Base-by-base conservation (phyloP, 768 basidiomycete species). In the Suillus americanus region DNA sequence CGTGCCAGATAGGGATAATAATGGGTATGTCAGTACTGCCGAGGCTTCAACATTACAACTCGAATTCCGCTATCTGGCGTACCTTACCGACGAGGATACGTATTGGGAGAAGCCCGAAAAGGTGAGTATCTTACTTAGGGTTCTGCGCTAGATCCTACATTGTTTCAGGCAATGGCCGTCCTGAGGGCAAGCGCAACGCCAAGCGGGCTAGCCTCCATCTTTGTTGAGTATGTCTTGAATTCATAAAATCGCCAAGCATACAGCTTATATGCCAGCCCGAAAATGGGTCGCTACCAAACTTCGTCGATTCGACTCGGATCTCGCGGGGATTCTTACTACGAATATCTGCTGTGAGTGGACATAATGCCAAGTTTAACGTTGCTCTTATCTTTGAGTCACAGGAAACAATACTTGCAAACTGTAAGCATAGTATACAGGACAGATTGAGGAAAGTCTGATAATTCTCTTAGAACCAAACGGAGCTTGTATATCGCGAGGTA, bases 291-390 rank as follows among this genome's bases (percentile, higher is more conserved):
- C 62, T 89, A 87, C 66, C 75, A 87, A 23, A 77, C 85, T 30
- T 88, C 91, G 14, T 85, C 90, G 20, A 91, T 99, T 66, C 88
- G 95, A 14, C 84, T 99, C 25, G 96, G 96, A 33, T 95, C 95
- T 40, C 84, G 95, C 50, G 95, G 90, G 37, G 96, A 99, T 74
- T 95, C 93, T 3, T 98, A 89, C 78, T 99, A 97, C 73, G 96
- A 97, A 75, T 95, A 96, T 72, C 77, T 95, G 16, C 72, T 95
- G 90, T 92, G 66, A 79, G 86, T 75, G 12, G 46, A 41, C 40
- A 38, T 16, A 20, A 25, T 30, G 13, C n/a, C 8, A 45, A 30
- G 5, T 56, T 30, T 51, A 28, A 43, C 18, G 18, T 30, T 20
- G 3, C 18, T 37, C 51, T 72, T 28, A 69, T 59, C 8, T 60